These are phyloP conservation scores for Rhodotorula glutinis DNA, from an alignment of 1,284 basidiomycete species.

Conservation along the genomic window DNA sequence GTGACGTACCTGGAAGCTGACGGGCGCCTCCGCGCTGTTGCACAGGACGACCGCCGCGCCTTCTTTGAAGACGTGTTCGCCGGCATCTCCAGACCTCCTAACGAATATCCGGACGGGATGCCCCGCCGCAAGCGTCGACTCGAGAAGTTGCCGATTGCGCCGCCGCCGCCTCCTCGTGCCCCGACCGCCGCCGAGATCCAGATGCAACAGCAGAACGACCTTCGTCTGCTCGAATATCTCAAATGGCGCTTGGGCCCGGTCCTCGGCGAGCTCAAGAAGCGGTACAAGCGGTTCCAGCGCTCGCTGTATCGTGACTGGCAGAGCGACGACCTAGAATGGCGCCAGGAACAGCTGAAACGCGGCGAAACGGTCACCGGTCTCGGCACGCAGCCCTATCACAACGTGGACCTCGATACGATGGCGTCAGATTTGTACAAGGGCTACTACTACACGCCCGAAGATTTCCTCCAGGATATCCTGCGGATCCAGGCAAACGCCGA, in stretches of 20 bases:
- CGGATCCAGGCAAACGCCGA: constrained; percentile 87
- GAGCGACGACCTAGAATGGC: constrained; percentile 47
- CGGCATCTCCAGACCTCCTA: constrained; percentile 71
- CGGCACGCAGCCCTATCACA: constrained; percentile 54
- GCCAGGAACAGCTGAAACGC: constrained; percentile 43
- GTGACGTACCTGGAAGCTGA: not conserved
- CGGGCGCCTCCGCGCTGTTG: no score
- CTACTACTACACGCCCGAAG: constrained; percentile 79
- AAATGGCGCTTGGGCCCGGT: constrained; percentile 84
- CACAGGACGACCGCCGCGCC: constrained; percentile 58
- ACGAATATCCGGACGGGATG: constrained; percentile 85
- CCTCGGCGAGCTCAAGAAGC: constrained; percentile 82
- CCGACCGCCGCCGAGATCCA: constrained; percentile 80
- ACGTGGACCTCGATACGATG: constrained; percentile 89
- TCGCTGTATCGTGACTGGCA: constrained; percentile 63
- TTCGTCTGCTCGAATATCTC: constrained; percentile 72
- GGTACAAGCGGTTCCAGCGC: constrained; percentile 87
- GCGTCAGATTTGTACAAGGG: constrained; percentile 79
- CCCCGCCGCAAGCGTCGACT: constrained; percentile 78
- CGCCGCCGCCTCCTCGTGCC: constrained; percentile 78
- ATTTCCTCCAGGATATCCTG: constrained; percentile 81
- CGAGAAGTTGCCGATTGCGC: constrained; percentile 81
- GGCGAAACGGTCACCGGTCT: constrained; percentile 40
- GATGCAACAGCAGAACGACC: constrained; percentile 76
- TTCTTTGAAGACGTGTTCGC: constrained; percentile 76